Base-by-base conservation (phyloP, 1,284 basidiomycete species). In the Pseudozyma tsukubaensis region DNA sequence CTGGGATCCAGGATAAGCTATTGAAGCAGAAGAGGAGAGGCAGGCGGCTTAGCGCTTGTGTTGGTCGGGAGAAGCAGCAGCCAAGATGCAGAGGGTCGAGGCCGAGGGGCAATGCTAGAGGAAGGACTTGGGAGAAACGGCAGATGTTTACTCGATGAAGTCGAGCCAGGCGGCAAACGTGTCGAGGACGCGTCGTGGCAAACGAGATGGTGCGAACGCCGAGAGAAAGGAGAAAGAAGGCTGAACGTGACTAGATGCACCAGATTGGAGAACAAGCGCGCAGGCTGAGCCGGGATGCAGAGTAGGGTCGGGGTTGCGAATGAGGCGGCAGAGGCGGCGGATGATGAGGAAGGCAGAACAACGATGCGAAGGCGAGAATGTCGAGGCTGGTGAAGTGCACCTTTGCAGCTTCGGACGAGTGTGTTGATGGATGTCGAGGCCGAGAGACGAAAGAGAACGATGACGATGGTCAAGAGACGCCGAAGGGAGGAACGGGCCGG, bases 71-170 rank as follows among this genome's bases (percentile, higher is more conserved):
- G 43, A n/a, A n/a, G n/a, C n/a, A n/a, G 50, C 45, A 50, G 45
- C 16, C 44, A 21, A 40, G 55, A 36, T 58, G 55, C 62, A 55
- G 51, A 18, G 34, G 18, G 48, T 45, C 37, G 47, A 48, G 16
- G 21, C 19, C 34, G 45, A 57, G 43, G 35, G 29, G 52, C 47
- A 48, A 7, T 42, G 35, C 39, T 13, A 40, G 45, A 44, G 51
- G 40, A 36, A 4, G 35, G 16, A 32, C 48, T 29, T 36, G 47
- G 51, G 18, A 34, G 42, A 24, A 29, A 24, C 29, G n/a, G 5
- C 29, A 52, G 34, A 13, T 69, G 66, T 69, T 62, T 69, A 69
- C 66, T 58, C 55, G 55, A 48, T 7, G 49, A 32, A 49, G 9
- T 13, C n/a, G n/a, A n/a, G 39, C 7, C 21, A n/a, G 44, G 53